Conservation (phyloP, 2,329 filamentous ascomycete genomes). For the Aaosphaeria arxii region DNA sequence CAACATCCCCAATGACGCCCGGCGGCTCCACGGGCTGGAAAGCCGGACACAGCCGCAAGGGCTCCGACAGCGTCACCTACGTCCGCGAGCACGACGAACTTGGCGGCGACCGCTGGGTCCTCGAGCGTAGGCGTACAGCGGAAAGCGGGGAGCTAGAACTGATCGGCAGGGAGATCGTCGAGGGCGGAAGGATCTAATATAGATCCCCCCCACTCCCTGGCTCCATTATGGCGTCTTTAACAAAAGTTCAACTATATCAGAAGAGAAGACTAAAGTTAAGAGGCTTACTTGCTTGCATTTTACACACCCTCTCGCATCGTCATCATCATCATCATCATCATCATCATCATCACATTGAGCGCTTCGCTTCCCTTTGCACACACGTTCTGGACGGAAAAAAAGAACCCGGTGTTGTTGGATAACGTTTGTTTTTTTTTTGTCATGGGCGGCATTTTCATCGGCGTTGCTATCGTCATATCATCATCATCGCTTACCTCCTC, state of each 20-base stretch:
- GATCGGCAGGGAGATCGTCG: slow-evolving; percentile 63
- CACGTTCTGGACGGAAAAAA: too few species aligned
- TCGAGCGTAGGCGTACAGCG: slow-evolving; percentile 65
- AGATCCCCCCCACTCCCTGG: background rate
- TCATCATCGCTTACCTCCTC: too few species aligned
- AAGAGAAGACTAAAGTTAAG: background rate
- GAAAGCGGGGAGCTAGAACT: slow-evolving; percentile 65
- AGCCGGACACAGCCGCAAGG: slow-evolving; percentile 34
- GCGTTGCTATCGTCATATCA: too few species aligned
- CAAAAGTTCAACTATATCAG: background rate
- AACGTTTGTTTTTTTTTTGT: too few species aligned
- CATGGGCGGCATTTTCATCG: too few species aligned
- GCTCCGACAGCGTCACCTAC: slow-evolving; percentile 67
- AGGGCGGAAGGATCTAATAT: slow-evolving; percentile 44
- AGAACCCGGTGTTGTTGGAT: too few species aligned
- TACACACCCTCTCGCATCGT: background rate
- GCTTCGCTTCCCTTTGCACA: background rate
- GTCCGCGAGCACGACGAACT: slow-evolving; percentile 59
- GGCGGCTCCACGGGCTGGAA: slow-evolving; percentile 22
- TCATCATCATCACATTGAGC: background rate
- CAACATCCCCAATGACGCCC: slow-evolving; percentile 30
- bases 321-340: background rate
- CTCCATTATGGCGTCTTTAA: background rate
- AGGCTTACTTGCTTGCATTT: background rate
- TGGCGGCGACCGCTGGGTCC: slow-evolving; percentile 60